These are phyloP conservation scores for Pseudogymnoascus sp. DNA, from an alignment of 2,329 filamentous ascomycete genomes.

Conservation along the genomic window DNA sequence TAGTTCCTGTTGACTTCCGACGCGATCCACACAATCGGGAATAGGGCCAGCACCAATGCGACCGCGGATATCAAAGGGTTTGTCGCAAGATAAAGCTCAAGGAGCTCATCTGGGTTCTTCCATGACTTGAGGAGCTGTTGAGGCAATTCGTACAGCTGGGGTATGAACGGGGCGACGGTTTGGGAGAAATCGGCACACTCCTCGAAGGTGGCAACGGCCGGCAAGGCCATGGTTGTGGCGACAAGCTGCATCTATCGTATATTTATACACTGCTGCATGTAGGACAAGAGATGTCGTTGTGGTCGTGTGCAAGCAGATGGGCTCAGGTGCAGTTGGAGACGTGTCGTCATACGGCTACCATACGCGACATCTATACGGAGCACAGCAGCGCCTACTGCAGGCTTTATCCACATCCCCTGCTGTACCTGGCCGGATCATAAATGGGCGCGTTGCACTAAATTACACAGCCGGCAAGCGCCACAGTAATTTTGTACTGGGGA, in stretches of 20 bases:
- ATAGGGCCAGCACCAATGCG: conserved; percentile 62
- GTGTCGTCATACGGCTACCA: neutral
- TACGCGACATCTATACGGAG: conserved; percentile 2
- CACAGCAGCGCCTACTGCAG: neutral
- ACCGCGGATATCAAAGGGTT: conserved; percentile 77
- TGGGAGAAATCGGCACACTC: conserved; percentile 71
- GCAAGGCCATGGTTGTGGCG: conserved; percentile 53
- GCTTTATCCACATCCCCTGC: conserved; percentile 1
- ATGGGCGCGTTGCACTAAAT: neutral
- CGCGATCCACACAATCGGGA: conserved; percentile 60
- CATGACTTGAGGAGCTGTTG: conserved; percentile 52
- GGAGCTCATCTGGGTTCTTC: conserved; percentile 52
- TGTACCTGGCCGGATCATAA: neutral
- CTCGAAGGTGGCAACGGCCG: conserved; percentile 57
- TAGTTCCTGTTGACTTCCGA: conserved; percentile 89
- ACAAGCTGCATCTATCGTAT: conserved; percentile 2
- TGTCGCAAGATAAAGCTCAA: conserved; percentile 68
- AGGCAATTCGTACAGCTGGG: conserved; percentile 63
- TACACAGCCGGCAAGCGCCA: neutral
- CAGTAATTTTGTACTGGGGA: neutral
- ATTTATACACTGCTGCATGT: neutral
- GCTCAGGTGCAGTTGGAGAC: neutral
- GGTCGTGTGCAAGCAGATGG: neutral
- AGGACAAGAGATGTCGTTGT: neutral
- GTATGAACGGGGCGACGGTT: conserved; percentile 66